Evolutionary conservation across 495 filamentous ascomycete genomes (phyloP).

Genomic region (Penicillium robsamsonii): DNA sequence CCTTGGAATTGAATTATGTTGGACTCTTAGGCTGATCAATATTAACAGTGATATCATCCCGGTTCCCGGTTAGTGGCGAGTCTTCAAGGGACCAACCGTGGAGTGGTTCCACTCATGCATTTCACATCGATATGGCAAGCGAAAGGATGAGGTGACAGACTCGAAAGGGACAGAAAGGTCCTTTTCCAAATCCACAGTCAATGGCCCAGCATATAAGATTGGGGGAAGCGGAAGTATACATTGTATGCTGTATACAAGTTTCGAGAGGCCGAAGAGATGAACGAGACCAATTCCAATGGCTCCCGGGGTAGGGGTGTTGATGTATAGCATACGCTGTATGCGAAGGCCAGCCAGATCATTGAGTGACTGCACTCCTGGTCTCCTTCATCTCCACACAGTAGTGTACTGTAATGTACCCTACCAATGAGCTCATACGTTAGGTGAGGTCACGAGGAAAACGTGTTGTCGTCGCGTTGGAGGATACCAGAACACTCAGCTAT

Average conservation of each 20-base stretch:
- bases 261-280: neutral
- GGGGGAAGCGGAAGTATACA: neutral
- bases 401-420: neutral
- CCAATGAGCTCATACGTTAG: slow-evolving; percentile 1
- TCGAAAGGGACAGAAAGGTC: neutral
- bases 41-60: neutral
- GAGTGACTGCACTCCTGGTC: neutral
- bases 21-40: neutral
- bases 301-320: neutral
- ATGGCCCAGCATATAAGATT: neutral
- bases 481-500: neutral
- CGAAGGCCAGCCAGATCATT: neutral
- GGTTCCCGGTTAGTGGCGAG: slow-evolving; percentile 4
- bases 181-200: neutral
- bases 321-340: neutral
- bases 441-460: slow-evolving; percentile 1
- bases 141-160: neutral
- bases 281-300: neutral
- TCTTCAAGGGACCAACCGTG: neutral
- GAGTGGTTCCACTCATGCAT: slow-evolving; percentile 11
- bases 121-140: slow-evolving; percentile 16
- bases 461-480: neutral
- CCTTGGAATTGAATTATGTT: neutral
- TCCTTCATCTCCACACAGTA: neutral
- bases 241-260: neutral